Percentiles rank a stretch among this genome's conserved stretches.
phyloP scores from a whole-genome alignment of 2,329 filamentous ascomycete genomes.

The Fusarium praegraminearum region DNA sequence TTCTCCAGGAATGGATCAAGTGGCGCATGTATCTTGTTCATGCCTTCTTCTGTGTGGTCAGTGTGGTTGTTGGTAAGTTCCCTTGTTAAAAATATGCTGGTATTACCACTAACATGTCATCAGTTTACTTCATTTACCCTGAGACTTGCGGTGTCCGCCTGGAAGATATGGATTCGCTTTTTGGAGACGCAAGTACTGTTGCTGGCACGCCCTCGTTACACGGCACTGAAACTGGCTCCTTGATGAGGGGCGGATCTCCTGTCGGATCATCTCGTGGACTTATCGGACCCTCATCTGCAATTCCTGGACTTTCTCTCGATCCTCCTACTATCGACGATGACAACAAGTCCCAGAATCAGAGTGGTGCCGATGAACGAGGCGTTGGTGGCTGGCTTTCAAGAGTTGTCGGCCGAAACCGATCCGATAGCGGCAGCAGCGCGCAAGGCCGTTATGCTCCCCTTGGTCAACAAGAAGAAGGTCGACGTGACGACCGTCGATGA shows the following conservation, averaged over 20 bases:
- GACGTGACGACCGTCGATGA: constrained; percentile 46
- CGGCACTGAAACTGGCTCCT: constrained; percentile 83
- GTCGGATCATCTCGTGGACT: constrained; percentile 77
- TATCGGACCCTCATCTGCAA: constrained; percentile 72
- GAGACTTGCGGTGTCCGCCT: constrained; percentile 95
- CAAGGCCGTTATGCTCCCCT: constrained; percentile 59
- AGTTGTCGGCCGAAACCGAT: constrained; percentile 56
- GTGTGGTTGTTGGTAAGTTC: constrained; percentile 94
- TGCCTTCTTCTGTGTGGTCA: constrained; percentile 94
- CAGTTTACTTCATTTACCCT: constrained; percentile 97
- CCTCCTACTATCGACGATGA: constrained; percentile 73
- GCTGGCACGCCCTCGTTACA: constrained; percentile 81
- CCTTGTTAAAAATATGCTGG: constrained; percentile 35
- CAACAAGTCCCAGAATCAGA: constrained; percentile 57
- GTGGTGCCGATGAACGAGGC: constrained; percentile 55
- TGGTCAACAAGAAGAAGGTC: constrained; percentile 56
- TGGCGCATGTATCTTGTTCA: constrained; percentile 97
- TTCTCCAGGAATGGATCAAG: constrained; percentile 89
- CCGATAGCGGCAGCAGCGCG: constrained; percentile 54
- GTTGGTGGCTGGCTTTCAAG: constrained; percentile 64
- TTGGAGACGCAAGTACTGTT: constrained; percentile 90
- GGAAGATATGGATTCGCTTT: constrained; percentile 96
- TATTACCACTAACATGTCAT: constrained; percentile 17
- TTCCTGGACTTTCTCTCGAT: constrained; percentile 85
- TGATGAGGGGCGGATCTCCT: constrained; percentile 79